Conservation (phyloP, 1,284 basidiomycete species). For the Ganoderma leucocontextum region DNA sequence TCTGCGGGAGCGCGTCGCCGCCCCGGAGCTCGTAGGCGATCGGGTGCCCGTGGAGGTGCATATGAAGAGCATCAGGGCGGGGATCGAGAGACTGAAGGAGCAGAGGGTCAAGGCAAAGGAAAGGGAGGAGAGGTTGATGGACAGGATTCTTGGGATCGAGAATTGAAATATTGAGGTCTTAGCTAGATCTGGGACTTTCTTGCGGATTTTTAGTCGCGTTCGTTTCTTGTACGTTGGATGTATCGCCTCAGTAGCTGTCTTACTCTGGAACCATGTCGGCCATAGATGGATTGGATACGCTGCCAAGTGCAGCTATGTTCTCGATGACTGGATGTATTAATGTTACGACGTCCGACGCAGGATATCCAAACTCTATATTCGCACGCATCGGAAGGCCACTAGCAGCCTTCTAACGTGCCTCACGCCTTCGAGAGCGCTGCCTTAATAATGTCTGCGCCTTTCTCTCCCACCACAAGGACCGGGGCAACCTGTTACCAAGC, state of each 20-base stretch:
- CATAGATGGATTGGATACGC: background rate
- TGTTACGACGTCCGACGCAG: background rate
- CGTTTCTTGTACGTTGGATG: background rate
- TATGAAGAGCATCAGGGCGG: conserved; percentile 69
- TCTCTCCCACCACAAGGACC: conserved; percentile 69
- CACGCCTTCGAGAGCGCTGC: conserved; percentile 18
- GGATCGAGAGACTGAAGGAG: conserved; percentile 69
- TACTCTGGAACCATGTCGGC: background rate
- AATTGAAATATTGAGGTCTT: conserved; percentile 1
- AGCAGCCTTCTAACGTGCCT: background rate
- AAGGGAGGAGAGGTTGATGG: conserved; percentile 44
- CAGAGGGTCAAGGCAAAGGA: conserved; percentile 53
- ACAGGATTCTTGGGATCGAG: conserved; percentile 39
- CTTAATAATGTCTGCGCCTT: conserved; percentile 68
- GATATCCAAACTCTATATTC: background rate
- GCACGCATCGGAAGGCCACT: background rate
- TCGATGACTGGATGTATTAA: background rate
- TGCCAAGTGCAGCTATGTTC: background rate
- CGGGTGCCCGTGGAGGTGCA: conserved; percentile 74
- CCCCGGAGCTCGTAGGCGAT: conserved; percentile 65
- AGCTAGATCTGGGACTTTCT: background rate
- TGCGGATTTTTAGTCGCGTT: background rate
- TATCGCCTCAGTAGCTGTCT: background rate
- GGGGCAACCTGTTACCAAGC: conserved; percentile 57
- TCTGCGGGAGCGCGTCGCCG: conserved; percentile 69